Evolutionary conservation across 768 basidiomycete species (phyloP).

Genomic region (Boletus speciosus): DNA sequence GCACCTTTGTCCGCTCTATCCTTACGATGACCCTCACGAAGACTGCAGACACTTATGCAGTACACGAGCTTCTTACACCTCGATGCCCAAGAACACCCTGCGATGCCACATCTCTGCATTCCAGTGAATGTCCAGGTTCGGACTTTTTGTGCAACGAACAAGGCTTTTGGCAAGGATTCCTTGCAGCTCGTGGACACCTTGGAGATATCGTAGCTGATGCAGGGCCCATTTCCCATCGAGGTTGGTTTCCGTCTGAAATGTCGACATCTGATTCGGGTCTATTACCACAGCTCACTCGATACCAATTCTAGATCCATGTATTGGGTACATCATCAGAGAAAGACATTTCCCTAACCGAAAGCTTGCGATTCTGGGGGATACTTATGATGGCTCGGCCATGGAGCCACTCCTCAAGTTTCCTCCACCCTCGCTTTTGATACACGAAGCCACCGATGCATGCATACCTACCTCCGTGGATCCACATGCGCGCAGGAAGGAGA

Average conservation of each 20-base stretch:
- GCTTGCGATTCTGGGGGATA: conserved; percentile 77
- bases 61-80: conserved; percentile 69
- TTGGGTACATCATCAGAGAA: conserved; percentile 77
- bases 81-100: conserved; percentile 56
- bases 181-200: conserved; percentile 35
- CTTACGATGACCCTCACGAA: conserved; percentile 64
- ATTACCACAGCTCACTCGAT: not conserved
- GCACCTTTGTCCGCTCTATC: conserved; percentile 67
- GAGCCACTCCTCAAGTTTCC: conserved; percentile 51
- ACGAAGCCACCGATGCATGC: conserved; percentile 78
- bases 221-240: conserved; percentile 73
- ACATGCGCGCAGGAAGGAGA: conserved; percentile 40
- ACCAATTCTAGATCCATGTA: conserved; percentile 60
- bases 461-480: conserved; percentile 57
- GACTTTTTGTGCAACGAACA: conserved; percentile 54
- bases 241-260: conserved; percentile 35
- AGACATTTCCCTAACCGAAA: conserved; percentile 48
- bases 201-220: conserved; percentile 61
- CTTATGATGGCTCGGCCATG: conserved; percentile 58
- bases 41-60: conserved; percentile 60
- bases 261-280: not conserved
- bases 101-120: conserved; percentile 46
- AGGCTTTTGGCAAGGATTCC: conserved; percentile 66
- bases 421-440: conserved; percentile 67
- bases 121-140: conserved; percentile 59